Conservation (phyloP, 352 stramenopile genomes). For the Globisporangium ultimum region DNA sequence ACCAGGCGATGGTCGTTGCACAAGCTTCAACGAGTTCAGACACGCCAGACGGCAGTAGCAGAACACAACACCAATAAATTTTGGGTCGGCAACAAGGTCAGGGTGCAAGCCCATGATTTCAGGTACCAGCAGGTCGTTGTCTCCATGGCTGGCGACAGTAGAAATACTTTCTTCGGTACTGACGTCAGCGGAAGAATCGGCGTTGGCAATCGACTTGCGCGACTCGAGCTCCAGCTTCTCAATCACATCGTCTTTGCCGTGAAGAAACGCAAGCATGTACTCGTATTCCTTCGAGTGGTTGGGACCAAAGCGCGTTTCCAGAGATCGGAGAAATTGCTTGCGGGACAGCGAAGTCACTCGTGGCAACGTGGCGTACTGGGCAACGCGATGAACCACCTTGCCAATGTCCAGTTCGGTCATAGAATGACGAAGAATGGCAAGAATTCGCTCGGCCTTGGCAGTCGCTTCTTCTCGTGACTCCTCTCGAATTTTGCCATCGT, state of each 20-base stretch:
- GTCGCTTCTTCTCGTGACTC: conserved; percentile 62
- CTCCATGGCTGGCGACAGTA: neutral
- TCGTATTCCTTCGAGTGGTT: conserved; percentile 58
- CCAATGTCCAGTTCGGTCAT: conserved; percentile 84
- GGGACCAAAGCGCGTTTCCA: conserved; percentile 64
- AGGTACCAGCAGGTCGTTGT: conserved; percentile 41
- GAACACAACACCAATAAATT: conserved; percentile 78
- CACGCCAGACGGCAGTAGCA: conserved; percentile 80
- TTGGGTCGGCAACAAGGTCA: conserved; percentile 67
- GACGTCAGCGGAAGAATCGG: neutral
- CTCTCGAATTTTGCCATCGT: conserved; percentile 55
- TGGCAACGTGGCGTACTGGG: conserved; percentile 74
- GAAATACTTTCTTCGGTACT: neutral
- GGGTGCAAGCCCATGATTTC: conserved; percentile 78
- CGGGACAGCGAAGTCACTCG: conserved; percentile 67
- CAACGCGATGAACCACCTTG: conserved; percentile 76
- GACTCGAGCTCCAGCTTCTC: conserved; percentile 59
- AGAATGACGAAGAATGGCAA: conserved; percentile 74
- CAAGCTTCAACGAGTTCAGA: conserved; percentile 81
- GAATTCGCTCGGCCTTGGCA: conserved; percentile 70
- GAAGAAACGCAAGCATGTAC: conserved; percentile 72
- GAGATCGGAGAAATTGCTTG: conserved; percentile 74
- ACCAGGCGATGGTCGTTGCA: conserved; percentile 44
- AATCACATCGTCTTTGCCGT: conserved; percentile 67
- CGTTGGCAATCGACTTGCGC: conserved; percentile 20